These are phyloP conservation scores for Lachancea lanzarotensis DNA, from an alignment of 805 yeast species.

Conservation along the genomic window DNA sequence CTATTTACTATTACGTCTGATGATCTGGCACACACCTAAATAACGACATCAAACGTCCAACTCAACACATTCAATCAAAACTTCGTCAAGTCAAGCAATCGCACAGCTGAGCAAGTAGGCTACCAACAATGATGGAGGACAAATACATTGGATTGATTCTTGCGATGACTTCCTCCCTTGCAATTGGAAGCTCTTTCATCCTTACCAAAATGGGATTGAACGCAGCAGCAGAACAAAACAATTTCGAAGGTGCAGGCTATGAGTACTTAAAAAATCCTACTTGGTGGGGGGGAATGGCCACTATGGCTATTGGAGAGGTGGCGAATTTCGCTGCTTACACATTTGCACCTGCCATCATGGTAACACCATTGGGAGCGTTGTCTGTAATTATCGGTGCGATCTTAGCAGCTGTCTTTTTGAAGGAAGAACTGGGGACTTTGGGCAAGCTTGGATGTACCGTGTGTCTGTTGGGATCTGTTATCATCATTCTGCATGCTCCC, in stretches of 20 bases:
- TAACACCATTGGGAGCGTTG: slow-evolving; percentile 86
- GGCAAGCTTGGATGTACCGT: slow-evolving; percentile 93
- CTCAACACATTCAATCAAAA: too few species aligned
- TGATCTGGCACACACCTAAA: too few species aligned
- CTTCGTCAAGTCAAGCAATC: too few species aligned
- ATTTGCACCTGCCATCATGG: slow-evolving; percentile 89
- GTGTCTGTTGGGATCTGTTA: slow-evolving; percentile 79
- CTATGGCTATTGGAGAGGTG: slow-evolving; percentile 87
- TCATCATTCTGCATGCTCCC: slow-evolving; percentile 87
- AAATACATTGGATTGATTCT: slow-evolving; percentile 84
- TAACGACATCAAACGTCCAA: too few species aligned
- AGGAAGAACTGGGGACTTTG: slow-evolving; percentile 79
- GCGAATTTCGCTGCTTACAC: slow-evolving; percentile 94
- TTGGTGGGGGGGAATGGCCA: slow-evolving; percentile 90
- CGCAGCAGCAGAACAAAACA: slow-evolving; percentile 55
- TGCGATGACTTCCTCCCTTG: slow-evolving; percentile 81
- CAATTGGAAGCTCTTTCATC: slow-evolving; percentile 85
- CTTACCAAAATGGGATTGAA: slow-evolving; percentile 82
- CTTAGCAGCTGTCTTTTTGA: slow-evolving; percentile 73
- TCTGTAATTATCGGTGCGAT: slow-evolving; percentile 90
- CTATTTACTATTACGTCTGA: too few species aligned
- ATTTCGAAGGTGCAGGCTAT: slow-evolving; percentile 64
- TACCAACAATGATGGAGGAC: slow-evolving; percentile 49
- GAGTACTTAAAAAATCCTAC: slow-evolving; percentile 76
- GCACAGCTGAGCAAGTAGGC: too few species aligned